Percentiles rank a stretch among this genome's conserved stretches.
Conservation (phyloP, 2,329 filamentous ascomycete species). For the Curvularia hawaiiensis region DNA sequence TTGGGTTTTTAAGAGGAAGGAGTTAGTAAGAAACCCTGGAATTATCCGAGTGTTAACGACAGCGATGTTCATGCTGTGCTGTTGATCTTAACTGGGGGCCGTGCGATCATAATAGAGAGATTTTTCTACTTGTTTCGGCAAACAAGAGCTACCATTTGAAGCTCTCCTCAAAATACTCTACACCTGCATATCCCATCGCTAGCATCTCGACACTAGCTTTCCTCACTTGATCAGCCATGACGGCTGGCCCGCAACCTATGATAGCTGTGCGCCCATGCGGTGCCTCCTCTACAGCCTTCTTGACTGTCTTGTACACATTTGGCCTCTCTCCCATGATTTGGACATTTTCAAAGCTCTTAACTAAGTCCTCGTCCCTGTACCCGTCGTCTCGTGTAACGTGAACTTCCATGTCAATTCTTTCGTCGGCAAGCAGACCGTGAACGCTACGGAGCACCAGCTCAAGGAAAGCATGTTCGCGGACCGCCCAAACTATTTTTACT, state of each 20-base stretch:
- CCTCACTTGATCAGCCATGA: constrained; percentile 54
- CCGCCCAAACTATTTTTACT: constrained; percentile 43
- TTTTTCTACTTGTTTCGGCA: too few species aligned
- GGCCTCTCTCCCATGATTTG: constrained; percentile 47
- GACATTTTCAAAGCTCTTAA: constrained; percentile 24
- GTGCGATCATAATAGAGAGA: too few species aligned
- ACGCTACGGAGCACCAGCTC: constrained; percentile 32
- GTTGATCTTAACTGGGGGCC: too few species aligned
- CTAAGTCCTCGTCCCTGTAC: constrained; percentile 28
- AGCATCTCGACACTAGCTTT: constrained; percentile 47
- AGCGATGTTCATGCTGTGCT: too few species aligned
- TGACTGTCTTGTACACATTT: constrained; percentile 43
- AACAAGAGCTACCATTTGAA: constrained; percentile 49
- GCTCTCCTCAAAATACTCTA: constrained; percentile 56
- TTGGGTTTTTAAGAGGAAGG: too few species aligned
- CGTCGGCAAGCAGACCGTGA: constrained; percentile 25
- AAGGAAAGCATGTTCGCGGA: constrained; percentile 40
- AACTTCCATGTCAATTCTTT: constrained; percentile 32
- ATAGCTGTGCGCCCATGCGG: constrained; percentile 43
- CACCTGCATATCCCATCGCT: constrained; percentile 26
- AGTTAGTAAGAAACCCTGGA: too few species aligned
- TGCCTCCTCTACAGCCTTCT: constrained; percentile 39
- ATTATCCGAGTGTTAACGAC: too few species aligned
- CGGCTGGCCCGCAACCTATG: constrained; percentile 53
- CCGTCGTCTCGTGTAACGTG: constrained; percentile 36